Percentiles rank a stretch among this genome's conserved stretches.
Conservation (phyloP, 192 early-diverging fungal species). For the Podila epicladia region DNA sequence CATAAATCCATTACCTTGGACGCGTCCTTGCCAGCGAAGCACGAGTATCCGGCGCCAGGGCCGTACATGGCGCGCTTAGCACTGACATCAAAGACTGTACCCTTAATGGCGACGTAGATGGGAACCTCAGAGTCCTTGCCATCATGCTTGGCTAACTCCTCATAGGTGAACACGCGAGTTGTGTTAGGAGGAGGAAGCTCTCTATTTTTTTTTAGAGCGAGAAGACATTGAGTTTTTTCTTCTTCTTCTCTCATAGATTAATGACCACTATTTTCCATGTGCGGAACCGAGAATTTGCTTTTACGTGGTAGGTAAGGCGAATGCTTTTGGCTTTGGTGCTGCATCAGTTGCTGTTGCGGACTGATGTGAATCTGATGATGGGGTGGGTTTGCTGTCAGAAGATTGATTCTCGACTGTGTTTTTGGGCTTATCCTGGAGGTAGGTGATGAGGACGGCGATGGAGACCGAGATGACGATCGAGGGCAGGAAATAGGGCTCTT, state of each 20-base stretch:
- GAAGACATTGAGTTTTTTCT: neutral
- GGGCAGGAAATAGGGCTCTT: constrained; percentile 25
- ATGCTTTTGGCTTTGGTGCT: constrained; percentile 42
- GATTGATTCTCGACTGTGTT: neutral
- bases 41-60: constrained; percentile 71
- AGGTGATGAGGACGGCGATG: constrained; percentile 23
- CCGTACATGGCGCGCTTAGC: constrained; percentile 70
- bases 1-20: constrained; percentile 59
- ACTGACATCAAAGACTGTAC: constrained; percentile 83
- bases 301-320: constrained; percentile 44
- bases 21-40: constrained; percentile 87
- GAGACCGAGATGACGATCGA: constrained; percentile 18
- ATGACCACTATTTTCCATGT: no score
- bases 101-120: constrained; percentile 88
- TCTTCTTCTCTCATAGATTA: no score
- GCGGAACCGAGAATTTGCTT: neutral
- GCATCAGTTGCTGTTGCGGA: neutral
- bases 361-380: neutral
- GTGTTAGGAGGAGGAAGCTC: constrained; percentile 36
- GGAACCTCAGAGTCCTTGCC: constrained; percentile 65
- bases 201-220: neutral
- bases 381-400: neutral
- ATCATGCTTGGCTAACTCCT: constrained; percentile 58
- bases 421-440: constrained; percentile 14
- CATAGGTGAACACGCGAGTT: constrained; percentile 12